Conservation (phyloP, 352 stramenopile genomes). For the Globisporangium paddicum region DNA sequence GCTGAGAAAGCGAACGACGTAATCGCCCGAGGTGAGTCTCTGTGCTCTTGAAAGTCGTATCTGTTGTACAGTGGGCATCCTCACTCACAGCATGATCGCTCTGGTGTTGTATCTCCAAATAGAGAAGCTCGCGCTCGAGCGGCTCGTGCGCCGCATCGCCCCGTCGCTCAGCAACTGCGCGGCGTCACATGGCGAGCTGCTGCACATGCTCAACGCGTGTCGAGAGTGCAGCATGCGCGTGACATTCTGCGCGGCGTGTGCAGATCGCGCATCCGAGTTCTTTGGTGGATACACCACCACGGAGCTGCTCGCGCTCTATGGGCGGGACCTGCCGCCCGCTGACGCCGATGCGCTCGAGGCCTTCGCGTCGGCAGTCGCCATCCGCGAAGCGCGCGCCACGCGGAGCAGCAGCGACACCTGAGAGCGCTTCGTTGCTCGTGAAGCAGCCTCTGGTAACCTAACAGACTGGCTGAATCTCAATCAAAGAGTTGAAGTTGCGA, state of each 20-base stretch:
- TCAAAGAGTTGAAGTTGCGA: neutral
- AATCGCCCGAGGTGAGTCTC: constrained; percentile 24
- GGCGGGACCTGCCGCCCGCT: constrained; percentile 43
- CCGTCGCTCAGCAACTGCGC: constrained; percentile 53
- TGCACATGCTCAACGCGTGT: constrained; percentile 53
- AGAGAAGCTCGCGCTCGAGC: constrained; percentile 58
- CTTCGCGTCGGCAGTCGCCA: constrained; percentile 34
- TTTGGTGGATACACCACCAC: constrained; percentile 45
- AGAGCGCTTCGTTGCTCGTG: too few species aligned
- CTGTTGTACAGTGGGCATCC: neutral
- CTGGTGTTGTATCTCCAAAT: neutral
- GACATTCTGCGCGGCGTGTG: constrained; percentile 47
- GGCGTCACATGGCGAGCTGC: constrained; percentile 48
- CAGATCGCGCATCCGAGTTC: constrained; percentile 50
- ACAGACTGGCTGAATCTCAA: too few species aligned
- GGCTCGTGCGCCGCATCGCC: constrained; percentile 56
- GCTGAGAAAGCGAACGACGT: constrained; percentile 36
- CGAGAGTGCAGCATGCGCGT: constrained; percentile 44
- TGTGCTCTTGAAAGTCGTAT: neutral
- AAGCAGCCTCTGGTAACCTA: too few species aligned
- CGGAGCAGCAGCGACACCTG: constrained; percentile 12
- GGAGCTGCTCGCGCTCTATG: constrained; percentile 56
- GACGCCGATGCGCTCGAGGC: constrained; percentile 36
- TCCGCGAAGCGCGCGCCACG: constrained; percentile 33
- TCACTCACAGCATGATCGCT: constrained; percentile 4